Conservation (phyloP, 179 eudicot species). For the Beta corolliflora region DNA sequence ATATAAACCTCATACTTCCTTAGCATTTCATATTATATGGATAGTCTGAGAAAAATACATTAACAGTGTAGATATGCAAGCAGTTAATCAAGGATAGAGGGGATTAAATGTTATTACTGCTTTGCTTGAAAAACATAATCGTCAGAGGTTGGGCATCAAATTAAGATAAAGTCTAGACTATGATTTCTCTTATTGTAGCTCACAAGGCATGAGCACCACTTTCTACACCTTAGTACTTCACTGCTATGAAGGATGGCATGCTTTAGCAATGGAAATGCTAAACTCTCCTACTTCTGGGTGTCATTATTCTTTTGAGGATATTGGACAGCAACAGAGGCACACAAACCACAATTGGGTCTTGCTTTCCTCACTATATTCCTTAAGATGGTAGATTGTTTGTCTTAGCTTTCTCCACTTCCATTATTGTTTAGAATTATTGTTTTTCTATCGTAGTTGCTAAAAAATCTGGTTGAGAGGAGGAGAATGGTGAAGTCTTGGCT, state of each 20-base stretch:
- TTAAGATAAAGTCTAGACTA: neutral
- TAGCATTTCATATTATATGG: too few species aligned
- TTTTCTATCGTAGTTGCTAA: constrained; percentile 55
- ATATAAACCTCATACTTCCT: too few species aligned
- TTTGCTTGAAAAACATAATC: neutral
- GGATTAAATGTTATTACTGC: neutral
- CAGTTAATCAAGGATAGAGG: neutral
- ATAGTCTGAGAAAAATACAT: too few species aligned
- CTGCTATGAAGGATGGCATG: neutral
- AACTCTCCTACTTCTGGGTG: neutral
- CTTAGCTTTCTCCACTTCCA: neutral
- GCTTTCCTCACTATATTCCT: neutral
- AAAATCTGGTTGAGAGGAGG: constrained; percentile 86
- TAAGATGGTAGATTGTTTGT: neutral
- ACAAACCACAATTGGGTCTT: neutral
- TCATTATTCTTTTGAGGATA: neutral
- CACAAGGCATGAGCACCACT: neutral
- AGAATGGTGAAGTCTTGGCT: constrained; percentile 73
- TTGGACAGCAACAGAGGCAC: neutral
- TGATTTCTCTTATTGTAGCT: too few species aligned
- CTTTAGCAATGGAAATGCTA: neutral
- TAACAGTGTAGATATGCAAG: too few species aligned
- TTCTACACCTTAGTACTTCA: neutral
- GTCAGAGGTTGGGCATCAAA: neutral
- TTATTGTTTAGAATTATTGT: constrained; percentile 7